A percentile compares a stretch with the other conserved stretches of the same genome.
phyloP scores from a whole-genome alignment of 2,329 filamentous ascomycete species.

The Septoria linicola region DNA sequence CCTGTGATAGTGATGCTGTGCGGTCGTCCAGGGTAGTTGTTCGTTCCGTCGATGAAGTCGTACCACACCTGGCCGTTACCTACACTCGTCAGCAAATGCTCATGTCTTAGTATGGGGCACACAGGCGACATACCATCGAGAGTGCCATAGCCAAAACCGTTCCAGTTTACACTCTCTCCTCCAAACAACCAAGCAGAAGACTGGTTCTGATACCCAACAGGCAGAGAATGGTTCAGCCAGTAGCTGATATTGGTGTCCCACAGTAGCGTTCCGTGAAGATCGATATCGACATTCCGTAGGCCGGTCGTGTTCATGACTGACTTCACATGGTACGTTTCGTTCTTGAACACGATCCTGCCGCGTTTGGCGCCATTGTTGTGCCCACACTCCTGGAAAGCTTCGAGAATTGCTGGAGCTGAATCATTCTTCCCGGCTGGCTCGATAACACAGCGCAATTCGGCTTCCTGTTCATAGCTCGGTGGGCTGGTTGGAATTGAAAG shows the following conservation, averaged over 20 bases:
- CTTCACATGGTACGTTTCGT: slow-evolving; percentile 36
- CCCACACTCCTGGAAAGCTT: slow-evolving; percentile 52
- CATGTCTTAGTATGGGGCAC: too few species aligned
- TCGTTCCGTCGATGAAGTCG: slow-evolving; percentile 41
- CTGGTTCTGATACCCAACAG: slow-evolving; percentile 57
- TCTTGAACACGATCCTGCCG: slow-evolving; percentile 18
- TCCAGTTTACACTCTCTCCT: slow-evolving; percentile 51
- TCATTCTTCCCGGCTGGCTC: slow-evolving; percentile 13
- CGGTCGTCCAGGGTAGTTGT: slow-evolving; percentile 43
- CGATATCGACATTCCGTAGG: slow-evolving; percentile 49
- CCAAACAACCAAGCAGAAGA: slow-evolving; percentile 57
- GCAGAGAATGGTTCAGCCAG: slow-evolving; percentile 53
- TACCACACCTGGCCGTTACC: slow-evolving; percentile 62
- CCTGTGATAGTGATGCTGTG: slow-evolving; percentile 54
- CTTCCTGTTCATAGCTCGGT: too few species aligned
- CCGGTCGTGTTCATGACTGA: slow-evolving; percentile 52
- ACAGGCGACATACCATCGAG: slow-evolving; percentile 53
- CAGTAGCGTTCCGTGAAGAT: slow-evolving; percentile 50
- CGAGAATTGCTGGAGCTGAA: slow-evolving; percentile 49
- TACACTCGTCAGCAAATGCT: not conserved
- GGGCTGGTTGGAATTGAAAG: not conserved
- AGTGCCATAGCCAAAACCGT: slow-evolving; percentile 54
- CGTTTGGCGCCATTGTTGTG: slow-evolving; percentile 39
- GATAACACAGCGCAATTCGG: too few species aligned
- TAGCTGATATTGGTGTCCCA: slow-evolving; percentile 48